Percentiles rank a stretch among this genome's conserved stretches.
Conservation (phyloP, 1,139 yeast genomes). For the Debaryomycetaceae sp. region DNA sequence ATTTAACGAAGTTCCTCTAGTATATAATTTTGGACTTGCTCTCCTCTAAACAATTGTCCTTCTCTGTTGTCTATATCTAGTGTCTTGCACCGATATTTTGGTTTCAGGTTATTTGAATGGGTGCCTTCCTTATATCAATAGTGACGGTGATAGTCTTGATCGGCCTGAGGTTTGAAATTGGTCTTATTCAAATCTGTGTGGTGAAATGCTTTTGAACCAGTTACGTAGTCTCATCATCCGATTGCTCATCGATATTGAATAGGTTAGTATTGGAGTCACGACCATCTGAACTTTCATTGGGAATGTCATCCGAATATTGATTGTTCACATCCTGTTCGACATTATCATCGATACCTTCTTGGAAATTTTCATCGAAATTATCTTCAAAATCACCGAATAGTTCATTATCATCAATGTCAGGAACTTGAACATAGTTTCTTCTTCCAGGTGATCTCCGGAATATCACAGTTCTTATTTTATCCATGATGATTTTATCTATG, state of each 20-base stretch:
- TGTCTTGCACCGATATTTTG: no score
- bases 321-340: slow-evolving; percentile 9
- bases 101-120: no score
- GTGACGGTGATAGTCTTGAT: no score
- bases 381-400: slow-evolving; percentile 50
- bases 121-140: no score
- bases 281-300: background rate
- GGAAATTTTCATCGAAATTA: slow-evolving; percentile 36
- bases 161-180: no score
- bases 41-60: no score
- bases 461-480: slow-evolving; percentile 30
- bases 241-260: slow-evolving; percentile 37
- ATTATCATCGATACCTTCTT: slow-evolving; percentile 10
- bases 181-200: no score
- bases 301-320: background rate
- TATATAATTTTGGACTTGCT: no score
- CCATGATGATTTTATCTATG: slow-evolving; percentile 33
- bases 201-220: no score
- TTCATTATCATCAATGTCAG: slow-evolving; percentile 45
- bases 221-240: slow-evolving; percentile 21
- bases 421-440: slow-evolving; percentile 43
- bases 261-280: slow-evolving; percentile 29
- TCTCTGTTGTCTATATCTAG: no score
- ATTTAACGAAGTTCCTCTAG: background rate
- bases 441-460: slow-evolving; percentile 41